phyloP scores from a whole-genome alignment of 139 green algal genomes.

The Pedinophyceae sp. region DNA sequence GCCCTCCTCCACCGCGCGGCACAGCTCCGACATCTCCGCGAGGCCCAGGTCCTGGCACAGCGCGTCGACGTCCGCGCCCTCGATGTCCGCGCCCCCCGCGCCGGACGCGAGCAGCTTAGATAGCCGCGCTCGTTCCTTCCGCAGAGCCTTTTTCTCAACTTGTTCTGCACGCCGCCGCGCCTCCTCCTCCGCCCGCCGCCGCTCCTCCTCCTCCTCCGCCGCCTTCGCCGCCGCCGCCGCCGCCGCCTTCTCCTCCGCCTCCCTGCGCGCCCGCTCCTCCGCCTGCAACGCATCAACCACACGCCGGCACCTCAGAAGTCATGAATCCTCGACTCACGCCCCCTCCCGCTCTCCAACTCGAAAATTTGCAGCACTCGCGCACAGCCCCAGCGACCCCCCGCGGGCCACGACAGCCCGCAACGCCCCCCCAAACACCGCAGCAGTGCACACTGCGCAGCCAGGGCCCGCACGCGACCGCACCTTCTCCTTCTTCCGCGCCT shows the following conservation, averaged over 20 bases:
- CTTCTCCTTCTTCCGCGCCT: background rate
- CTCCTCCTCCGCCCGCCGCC: constrained; percentile 21
- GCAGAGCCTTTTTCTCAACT: constrained; percentile 60
- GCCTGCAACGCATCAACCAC: constrained; percentile 8
- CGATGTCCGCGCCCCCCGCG: background rate
- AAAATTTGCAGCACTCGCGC: too few relatives aligned
- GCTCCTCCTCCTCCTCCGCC: constrained; percentile 22
- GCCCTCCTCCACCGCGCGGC: background rate
- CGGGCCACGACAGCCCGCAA: background rate
- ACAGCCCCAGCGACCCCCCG: background rate
- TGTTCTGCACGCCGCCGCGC: constrained; percentile 19
- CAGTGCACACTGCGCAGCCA: background rate
- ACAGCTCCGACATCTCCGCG: background rate
- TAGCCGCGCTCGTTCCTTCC: constrained; percentile 63
- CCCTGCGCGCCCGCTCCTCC: constrained; percentile 22
- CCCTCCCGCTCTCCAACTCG: too few relatives aligned
- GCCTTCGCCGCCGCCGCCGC: constrained; percentile 25
- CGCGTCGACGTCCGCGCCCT: background rate
- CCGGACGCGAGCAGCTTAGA: constrained; percentile 13
- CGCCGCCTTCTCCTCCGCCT: constrained; percentile 13
- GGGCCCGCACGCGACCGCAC: background rate
- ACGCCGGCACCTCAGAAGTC: background rate
- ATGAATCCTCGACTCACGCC: background rate
- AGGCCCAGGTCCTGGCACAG: background rate
- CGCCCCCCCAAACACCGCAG: background rate